Conservation (phyloP, 768 basidiomycete genomes). For the Podaxis rugospora region DNA sequence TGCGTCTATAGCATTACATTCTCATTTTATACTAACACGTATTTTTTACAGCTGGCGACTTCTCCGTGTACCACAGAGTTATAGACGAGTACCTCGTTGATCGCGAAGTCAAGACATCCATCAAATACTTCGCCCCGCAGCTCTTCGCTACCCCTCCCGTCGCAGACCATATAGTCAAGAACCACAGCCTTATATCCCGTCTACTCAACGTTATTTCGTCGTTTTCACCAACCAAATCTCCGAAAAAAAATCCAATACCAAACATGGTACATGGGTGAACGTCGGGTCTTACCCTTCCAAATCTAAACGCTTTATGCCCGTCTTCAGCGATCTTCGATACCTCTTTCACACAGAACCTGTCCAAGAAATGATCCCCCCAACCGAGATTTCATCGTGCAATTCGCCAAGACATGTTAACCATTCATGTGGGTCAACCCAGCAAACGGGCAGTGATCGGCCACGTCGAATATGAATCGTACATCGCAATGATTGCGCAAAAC, state of each 20-base stretch:
- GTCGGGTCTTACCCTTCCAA: constrained; percentile 87
- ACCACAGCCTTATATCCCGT: constrained; percentile 69
- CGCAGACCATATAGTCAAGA: constrained; percentile 69
- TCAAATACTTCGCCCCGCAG: constrained; percentile 91
- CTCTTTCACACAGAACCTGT: constrained; percentile 79
- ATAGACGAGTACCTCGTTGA: constrained; percentile 92
- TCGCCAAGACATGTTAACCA: constrained; percentile 75
- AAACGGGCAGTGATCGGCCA: constrained; percentile 77
- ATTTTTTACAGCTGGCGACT: constrained; percentile 60
- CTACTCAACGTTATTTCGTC: constrained; percentile 81
- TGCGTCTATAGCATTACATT: constrained; percentile 29
- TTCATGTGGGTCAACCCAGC: constrained; percentile 93
- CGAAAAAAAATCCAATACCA: constrained; percentile 61
- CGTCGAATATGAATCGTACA: constrained; percentile 75
- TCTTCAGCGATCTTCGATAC: constrained; percentile 88
- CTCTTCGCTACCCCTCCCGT: constrained; percentile 90
- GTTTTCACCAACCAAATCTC: constrained; percentile 87
- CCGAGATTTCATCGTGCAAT: constrained; percentile 58
- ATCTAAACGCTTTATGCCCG: constrained; percentile 92
- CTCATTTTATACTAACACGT: background rate
- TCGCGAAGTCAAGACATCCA: constrained; percentile 90
- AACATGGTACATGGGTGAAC: constrained; percentile 42
- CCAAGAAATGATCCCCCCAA: constrained; percentile 69
- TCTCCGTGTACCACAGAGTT: constrained; percentile 83
- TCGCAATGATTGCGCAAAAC: constrained; percentile 92